phyloP scores from a whole-genome alignment of 495 filamentous ascomycete genomes.

The Lasiosphaeria hispida region DNA sequence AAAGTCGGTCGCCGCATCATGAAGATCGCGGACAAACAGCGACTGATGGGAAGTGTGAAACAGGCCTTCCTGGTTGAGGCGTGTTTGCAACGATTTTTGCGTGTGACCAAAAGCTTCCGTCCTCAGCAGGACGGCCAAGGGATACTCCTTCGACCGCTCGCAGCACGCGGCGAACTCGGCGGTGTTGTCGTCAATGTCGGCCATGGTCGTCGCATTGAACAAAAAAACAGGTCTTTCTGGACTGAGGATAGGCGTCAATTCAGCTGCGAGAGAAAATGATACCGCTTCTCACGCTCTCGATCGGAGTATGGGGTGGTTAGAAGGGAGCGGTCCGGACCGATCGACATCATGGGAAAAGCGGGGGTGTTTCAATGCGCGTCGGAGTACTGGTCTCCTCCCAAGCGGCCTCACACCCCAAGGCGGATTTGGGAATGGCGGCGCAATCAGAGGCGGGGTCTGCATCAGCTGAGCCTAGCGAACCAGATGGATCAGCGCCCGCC shows the following conservation, averaged over 20 bases:
- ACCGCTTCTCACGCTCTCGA: neutral
- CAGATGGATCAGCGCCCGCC: neutral
- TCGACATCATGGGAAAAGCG: neutral
- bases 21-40: constrained; percentile 11
- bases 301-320: neutral
- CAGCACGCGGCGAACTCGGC: neutral
- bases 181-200: neutral
- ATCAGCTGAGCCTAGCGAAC: constrained; percentile 4
- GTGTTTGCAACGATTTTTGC: neutral
- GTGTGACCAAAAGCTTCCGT: constrained; percentile 6
- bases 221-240: no score
- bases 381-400: neutral
- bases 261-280: neutral
- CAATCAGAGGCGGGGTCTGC: neutral
- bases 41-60: neutral
- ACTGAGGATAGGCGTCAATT: neutral
- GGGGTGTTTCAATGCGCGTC: neutral
- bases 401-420: constrained; percentile 1
- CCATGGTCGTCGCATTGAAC: neutral
- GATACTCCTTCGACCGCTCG: constrained; percentile 4
- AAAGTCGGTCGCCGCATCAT: neutral
- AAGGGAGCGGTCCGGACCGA: neutral
- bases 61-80: neutral
- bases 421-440: neutral
- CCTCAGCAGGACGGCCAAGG: constrained; percentile 6